A percentile compares a stretch with the other conserved stretches of the same genome.
phyloP scores from a whole-genome alignment of 2,329 filamentous ascomycete species.

The Fusarium anthophilum region DNA sequence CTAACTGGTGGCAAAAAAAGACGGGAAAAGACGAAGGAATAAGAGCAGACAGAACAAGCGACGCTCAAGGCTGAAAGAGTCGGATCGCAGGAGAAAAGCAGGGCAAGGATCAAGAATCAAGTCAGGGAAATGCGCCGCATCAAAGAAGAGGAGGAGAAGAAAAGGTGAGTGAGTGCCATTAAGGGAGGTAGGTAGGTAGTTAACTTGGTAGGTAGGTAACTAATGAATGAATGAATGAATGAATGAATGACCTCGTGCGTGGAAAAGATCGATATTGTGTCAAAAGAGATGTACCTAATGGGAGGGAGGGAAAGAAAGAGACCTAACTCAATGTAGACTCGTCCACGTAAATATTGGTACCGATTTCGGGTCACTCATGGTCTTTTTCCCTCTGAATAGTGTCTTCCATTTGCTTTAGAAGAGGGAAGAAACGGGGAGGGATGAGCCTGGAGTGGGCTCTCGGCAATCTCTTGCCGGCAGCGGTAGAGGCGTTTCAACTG shows the following conservation, averaged over 20 bases:
- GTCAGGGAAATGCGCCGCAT: conserved; percentile 26
- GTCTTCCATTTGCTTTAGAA: background rate
- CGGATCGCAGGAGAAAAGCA: background rate
- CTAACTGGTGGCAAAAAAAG: conserved; percentile 14
- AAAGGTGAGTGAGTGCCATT: background rate
- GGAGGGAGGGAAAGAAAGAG: background rate
- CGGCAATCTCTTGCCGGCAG: conserved; percentile 36
- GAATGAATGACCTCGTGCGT: conserved; percentile 28
- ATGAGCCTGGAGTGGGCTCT: conserved; percentile 19
- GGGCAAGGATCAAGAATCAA: conserved; percentile 4
- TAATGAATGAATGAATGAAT: background rate
- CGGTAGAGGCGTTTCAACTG: conserved; percentile 4
- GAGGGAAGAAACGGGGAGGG: conserved; percentile 5
- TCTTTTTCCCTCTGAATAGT: conserved; percentile 8
- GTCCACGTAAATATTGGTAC: conserved; percentile 24
- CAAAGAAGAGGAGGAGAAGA: background rate
- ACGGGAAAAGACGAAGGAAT: background rate
- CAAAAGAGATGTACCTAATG: background rate
- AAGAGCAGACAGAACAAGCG: background rate
- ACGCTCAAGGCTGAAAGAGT: background rate
- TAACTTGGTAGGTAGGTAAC: background rate
- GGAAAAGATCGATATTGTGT: conserved; percentile 17
- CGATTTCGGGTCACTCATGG: conserved; percentile 16
- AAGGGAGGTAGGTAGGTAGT: background rate
- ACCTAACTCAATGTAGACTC: conserved; percentile 31